These are phyloP conservation scores for Phytophthora parvispora DNA, from an alignment of 352 stramenopile genomes.

Conservation along the genomic window DNA sequence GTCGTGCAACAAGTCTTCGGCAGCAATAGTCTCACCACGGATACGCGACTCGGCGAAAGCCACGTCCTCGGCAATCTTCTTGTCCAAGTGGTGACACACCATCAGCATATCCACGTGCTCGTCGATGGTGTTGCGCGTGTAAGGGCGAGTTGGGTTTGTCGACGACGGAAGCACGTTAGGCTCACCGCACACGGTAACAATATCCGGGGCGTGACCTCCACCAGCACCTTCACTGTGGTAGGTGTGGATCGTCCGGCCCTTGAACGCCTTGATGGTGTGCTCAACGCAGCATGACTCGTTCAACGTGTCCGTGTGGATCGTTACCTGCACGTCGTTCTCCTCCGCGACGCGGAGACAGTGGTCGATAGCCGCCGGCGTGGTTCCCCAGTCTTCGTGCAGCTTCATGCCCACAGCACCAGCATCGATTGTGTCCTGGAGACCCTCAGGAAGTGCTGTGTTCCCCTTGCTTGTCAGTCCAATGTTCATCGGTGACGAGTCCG, in stretches of 20 bases:
- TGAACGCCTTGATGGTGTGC: slow-evolving; percentile 96
- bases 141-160: slow-evolving; percentile 98
- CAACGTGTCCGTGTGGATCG: slow-evolving; percentile 98
- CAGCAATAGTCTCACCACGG: slow-evolving; percentile 97
- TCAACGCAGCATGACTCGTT: slow-evolving; percentile 98
- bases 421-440: slow-evolving; percentile 93
- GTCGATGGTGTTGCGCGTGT: slow-evolving; percentile 98
- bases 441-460: slow-evolving; percentile 91
- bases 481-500: slow-evolving; percentile 95
- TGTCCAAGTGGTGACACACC: slow-evolving; percentile 98
- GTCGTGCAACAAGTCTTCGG: slow-evolving; percentile 98
- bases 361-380: slow-evolving; percentile 97
- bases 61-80: slow-evolving; percentile 97
- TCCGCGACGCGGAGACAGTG: slow-evolving; percentile 93
- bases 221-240: slow-evolving; percentile 97
- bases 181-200: slow-evolving; percentile 97
- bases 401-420: slow-evolving; percentile 96
- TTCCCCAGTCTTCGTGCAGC: slow-evolving; percentile 99
- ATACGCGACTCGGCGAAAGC: slow-evolving; percentile 99
- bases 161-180: slow-evolving; percentile 96
- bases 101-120: slow-evolving; percentile 99
- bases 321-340: slow-evolving; percentile 95
- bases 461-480: slow-evolving; percentile 99
- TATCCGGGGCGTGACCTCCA: slow-evolving; percentile 97
- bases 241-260: slow-evolving; percentile 97